These are phyloP conservation scores for Ilex asprella DNA, from an alignment of 257 asterid species.

Conservation along the genomic window DNA sequence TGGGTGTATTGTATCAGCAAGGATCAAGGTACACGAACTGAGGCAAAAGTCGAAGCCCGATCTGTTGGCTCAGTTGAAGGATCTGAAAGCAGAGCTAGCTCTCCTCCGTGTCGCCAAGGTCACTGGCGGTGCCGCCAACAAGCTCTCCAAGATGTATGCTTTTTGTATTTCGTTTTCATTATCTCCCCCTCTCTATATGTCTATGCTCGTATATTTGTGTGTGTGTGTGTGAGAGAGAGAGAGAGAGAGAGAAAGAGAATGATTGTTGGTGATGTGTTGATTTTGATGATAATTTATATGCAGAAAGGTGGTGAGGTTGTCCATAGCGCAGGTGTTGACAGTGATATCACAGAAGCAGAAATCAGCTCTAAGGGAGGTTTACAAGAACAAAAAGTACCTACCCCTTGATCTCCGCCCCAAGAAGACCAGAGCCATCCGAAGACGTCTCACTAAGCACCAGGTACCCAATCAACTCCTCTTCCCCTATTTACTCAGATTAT, in stretches of 20 bases:
- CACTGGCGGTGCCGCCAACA: conserved; percentile 53
- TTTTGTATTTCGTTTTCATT: no score
- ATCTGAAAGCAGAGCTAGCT: conserved; percentile 65
- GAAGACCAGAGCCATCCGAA: conserved; percentile 74
- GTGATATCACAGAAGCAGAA: conserved; percentile 79
- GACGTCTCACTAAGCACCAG: conserved; percentile 77
- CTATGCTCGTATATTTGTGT: no score
- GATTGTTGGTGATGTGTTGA: not conserved
- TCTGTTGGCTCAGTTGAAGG: conserved; percentile 63
- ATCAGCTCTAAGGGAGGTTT: conserved; percentile 49
- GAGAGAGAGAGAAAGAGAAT: no score
- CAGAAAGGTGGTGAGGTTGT: conserved; percentile 55
- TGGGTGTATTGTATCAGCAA: conserved; percentile 23
- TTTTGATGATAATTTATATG: not conserved
- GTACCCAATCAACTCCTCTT: conserved; percentile 12
- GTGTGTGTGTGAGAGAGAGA: no score
- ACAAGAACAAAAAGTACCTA: conserved; percentile 64
- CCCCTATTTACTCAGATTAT: no score
- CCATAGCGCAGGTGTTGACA: conserved; percentile 74
- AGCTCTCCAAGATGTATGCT: conserved; percentile 34
- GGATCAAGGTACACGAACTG: conserved; percentile 72
- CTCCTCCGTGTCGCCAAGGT: conserved; percentile 65
- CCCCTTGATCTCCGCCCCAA: conserved; percentile 81
- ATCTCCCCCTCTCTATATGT: no score
- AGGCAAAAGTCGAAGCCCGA: conserved; percentile 53